Conservation (phyloP, 2,329 filamentous ascomycete species). For the Tolypocladium capitatum region DNA sequence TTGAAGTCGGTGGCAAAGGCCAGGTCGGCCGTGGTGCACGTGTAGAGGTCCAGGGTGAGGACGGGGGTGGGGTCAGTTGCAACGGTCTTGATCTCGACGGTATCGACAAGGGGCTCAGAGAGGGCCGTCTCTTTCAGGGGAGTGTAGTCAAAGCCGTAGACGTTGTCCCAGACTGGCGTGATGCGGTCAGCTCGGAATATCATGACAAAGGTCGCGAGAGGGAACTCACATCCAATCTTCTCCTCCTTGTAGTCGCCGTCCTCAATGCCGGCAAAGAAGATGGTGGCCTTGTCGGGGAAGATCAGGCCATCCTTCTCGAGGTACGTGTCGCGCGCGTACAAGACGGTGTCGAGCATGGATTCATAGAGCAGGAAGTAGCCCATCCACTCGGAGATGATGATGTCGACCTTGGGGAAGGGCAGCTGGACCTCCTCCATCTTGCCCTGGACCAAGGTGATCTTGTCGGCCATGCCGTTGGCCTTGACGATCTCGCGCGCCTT, state of each 20-base stretch:
- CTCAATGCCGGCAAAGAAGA: slow-evolving; percentile 93
- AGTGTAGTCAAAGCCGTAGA: slow-evolving; percentile 94
- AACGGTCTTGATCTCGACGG: slow-evolving; percentile 91
- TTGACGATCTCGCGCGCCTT: slow-evolving; percentile 94
- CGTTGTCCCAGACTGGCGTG: slow-evolving; percentile 85
- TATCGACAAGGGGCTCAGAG: slow-evolving; percentile 92
- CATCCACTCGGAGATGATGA: slow-evolving; percentile 99
- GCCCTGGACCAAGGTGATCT: slow-evolving; percentile 94
- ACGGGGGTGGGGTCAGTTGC: slow-evolving; percentile 82
- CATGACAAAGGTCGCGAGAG: background rate
- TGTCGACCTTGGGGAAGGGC: slow-evolving; percentile 91
- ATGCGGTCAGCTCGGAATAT: background rate
- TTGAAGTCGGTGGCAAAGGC: slow-evolving; percentile 70
- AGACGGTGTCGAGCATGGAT: slow-evolving; percentile 95
- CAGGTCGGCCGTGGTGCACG: slow-evolving; percentile 68
- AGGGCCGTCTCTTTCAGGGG: slow-evolving; percentile 89
- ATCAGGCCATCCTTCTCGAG: slow-evolving; percentile 78
- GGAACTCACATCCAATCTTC: slow-evolving; percentile 90
- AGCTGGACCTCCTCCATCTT: slow-evolving; percentile 99
- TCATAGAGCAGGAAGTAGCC: slow-evolving; percentile 98
- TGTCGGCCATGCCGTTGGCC: slow-evolving; percentile 81
- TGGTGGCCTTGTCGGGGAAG: slow-evolving; percentile 97
- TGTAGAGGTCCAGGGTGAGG: slow-evolving; percentile 87
- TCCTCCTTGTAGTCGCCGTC: slow-evolving; percentile 99
- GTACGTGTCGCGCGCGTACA: slow-evolving; percentile 91